Conservation (phyloP, 2,329 filamentous ascomycete species). For the Beauveria rudraprayagi region DNA sequence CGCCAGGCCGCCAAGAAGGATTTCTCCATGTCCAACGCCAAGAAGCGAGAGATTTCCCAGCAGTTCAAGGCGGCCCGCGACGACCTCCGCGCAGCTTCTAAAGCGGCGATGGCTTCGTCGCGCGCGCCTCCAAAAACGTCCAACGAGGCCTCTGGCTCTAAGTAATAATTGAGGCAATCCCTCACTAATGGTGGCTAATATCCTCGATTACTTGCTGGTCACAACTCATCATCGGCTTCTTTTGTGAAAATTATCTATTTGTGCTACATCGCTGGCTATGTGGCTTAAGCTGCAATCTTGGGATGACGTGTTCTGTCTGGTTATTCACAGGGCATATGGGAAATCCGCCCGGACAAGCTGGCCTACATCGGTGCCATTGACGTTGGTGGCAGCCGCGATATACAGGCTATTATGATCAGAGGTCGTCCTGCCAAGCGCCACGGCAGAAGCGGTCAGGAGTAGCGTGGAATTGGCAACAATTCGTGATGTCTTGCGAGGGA, state of each 20-base stretch:
- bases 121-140: not conserved
- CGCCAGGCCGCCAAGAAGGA: conserved; percentile 9
- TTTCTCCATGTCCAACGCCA: conserved; percentile 10
- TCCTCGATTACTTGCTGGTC: too few relatives aligned
- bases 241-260: too few relatives aligned
- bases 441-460: not conserved
- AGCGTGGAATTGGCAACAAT: not conserved
- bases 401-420: too few relatives aligned
- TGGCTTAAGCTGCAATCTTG: too few relatives aligned
- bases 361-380: too few relatives aligned
- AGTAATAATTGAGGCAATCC: not conserved
- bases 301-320: too few relatives aligned
- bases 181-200: too few relatives aligned
- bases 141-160: not conserved
- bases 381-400: too few relatives aligned
- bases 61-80: not conserved
- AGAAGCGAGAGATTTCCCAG: not conserved
- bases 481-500: not conserved
- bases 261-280: too few relatives aligned
- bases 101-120: conserved; percentile 6
- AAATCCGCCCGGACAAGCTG: too few relatives aligned
- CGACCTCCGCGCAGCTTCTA: conserved; percentile 9
- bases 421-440: not conserved
- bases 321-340: too few relatives aligned
- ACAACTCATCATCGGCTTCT: too few relatives aligned